Evolutionary conservation across 352 stramenopile species (phyloP).

Genomic region (Globisporangium takayamanum): DNA sequence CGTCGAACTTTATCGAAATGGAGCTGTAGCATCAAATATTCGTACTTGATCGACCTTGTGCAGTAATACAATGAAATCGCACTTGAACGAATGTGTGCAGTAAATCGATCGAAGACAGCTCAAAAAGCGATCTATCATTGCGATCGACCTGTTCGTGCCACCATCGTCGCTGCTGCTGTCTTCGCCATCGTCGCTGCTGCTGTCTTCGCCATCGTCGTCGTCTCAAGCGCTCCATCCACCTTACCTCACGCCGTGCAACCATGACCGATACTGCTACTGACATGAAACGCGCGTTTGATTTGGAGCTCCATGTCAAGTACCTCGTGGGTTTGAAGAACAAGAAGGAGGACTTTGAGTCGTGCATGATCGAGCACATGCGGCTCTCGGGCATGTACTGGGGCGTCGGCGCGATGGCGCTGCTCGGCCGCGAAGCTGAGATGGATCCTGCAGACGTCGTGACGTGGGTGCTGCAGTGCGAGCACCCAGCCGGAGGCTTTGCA

Average conservation of each 20-base stretch:
- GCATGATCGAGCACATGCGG: conserved; percentile 96
- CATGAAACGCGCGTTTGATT: conserved; percentile 28
- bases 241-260: neutral
- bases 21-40: too few species aligned
- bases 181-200: too few species aligned
- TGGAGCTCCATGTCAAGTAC: conserved; percentile 75
- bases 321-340: conserved; percentile 75
- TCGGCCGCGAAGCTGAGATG: conserved; percentile 87
- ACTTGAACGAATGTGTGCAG: too few species aligned
- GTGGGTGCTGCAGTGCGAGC: conserved; percentile 94
- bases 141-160: too few species aligned
- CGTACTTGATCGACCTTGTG: too few species aligned
- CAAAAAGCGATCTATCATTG: too few species aligned
- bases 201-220: too few species aligned
- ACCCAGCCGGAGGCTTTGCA: conserved; percentile 90
- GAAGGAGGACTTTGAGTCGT: conserved; percentile 88
- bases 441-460: conserved; percentile 83
- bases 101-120: too few species aligned
- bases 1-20: too few species aligned
- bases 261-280: conserved; percentile 1
- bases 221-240: too few species aligned
- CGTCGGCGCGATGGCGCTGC: conserved; percentile 91
- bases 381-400: conserved; percentile 99
- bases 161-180: too few species aligned
- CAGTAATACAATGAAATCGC: too few species aligned